Conservation (phyloP, 2,329 filamentous ascomycete species). For the Verticillium tricorpus region DNA sequence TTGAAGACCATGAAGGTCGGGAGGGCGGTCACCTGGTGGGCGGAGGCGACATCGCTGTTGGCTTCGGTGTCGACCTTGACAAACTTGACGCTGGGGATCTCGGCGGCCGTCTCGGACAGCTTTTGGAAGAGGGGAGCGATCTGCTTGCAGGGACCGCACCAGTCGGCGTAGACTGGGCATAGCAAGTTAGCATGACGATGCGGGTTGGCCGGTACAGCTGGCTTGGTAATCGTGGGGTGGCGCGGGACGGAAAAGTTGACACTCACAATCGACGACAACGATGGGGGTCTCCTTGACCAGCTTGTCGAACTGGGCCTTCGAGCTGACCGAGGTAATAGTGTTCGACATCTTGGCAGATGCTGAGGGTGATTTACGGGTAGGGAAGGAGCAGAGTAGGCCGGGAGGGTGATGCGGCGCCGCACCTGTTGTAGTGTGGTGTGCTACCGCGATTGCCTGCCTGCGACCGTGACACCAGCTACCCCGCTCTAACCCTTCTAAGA, state of each 20-base stretch:
- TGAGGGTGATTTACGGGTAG: not conserved
- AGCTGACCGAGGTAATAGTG: slow-evolving; percentile 27
- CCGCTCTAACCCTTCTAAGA: not conserved
- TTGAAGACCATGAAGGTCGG: slow-evolving; percentile 93
- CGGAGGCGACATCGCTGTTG: slow-evolving; percentile 67
- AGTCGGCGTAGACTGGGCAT: slow-evolving; percentile 75
- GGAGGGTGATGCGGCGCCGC: slow-evolving; percentile 49
- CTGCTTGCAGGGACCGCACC: slow-evolving; percentile 78
- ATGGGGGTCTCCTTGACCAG: slow-evolving; percentile 69
- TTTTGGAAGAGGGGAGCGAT: slow-evolving; percentile 81
- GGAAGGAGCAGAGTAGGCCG: slow-evolving; percentile 29
- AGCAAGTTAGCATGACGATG: slow-evolving; percentile 1
- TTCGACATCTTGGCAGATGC: not conserved
- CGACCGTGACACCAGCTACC: not conserved
- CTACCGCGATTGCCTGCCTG: not conserved
- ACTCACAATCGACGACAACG: slow-evolving; percentile 86
- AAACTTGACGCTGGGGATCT: slow-evolving; percentile 72
- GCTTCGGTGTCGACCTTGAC: slow-evolving; percentile 81
- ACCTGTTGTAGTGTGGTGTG: slow-evolving; percentile 38
- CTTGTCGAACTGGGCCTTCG: slow-evolving; percentile 58
- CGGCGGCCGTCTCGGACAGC: slow-evolving; percentile 66
- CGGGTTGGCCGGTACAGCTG: not conserved
- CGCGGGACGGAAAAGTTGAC: slow-evolving; percentile 8
- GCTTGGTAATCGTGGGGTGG: slow-evolving; percentile 10
- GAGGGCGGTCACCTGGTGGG: slow-evolving; percentile 70